phyloP scores from a whole-genome alignment of 768 basidiomycete species.

The Lanmaoa pseudosensibilis region DNA sequence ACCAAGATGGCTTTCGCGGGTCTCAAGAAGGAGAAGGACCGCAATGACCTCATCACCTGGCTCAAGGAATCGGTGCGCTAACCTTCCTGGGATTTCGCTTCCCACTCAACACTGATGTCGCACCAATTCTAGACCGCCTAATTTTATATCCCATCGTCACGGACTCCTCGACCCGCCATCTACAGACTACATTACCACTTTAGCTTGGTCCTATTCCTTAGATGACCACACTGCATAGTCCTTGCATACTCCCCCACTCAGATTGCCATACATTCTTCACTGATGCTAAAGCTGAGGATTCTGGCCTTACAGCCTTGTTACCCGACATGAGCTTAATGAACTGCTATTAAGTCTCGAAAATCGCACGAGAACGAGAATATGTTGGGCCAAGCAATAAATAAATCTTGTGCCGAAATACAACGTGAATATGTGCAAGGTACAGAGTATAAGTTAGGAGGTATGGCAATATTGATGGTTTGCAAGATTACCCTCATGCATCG shows the following conservation, averaged over 20 bases:
- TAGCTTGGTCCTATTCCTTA: constrained; percentile 36
- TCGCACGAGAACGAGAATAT: not conserved
- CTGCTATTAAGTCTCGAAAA: not conserved
- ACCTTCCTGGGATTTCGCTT: not conserved
- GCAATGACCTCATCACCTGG: constrained; percentile 88
- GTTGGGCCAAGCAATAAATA: constrained; percentile 8
- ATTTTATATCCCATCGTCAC: constrained; percentile 15
- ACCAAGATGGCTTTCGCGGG: constrained; percentile 99
- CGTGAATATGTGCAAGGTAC: not conserved
- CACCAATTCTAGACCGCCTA: constrained; percentile 26
- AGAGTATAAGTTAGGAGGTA: constrained; percentile 5
- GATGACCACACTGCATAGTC: constrained; percentile 31
- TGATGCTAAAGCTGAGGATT: not conserved
- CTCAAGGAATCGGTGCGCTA: constrained; percentile 70
- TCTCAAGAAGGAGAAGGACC: constrained; percentile 97
- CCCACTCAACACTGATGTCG: not conserved
- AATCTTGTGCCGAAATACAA: not conserved
- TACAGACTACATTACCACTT: constrained; percentile 19
- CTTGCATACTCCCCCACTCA: constrained; percentile 33
- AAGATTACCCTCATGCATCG: constrained; percentile 38
- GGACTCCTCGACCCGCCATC: constrained; percentile 14
- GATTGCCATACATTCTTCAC: constrained; percentile 15
- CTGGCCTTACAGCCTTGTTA: not conserved
- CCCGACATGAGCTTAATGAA: not conserved
- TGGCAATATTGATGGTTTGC: not conserved